Base-by-base conservation (phyloP, 345 rosid species). In the Xanthoceras sorbifolium region DNA sequence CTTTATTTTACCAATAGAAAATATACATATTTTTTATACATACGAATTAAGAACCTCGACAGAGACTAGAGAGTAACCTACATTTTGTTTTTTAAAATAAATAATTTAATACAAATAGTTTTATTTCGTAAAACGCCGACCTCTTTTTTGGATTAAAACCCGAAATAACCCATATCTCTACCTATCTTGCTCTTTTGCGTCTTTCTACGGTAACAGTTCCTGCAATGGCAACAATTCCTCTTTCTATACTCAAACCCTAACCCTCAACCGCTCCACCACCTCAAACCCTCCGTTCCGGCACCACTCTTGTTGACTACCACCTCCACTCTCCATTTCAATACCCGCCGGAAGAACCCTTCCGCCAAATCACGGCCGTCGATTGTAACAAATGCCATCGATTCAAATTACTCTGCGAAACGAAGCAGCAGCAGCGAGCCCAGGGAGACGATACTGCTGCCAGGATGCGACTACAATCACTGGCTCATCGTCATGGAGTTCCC, bases 401-500 rank as follows among this genome's bases (percentile, higher is more conserved):
- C 46, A 42, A 86, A 88, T 65, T 91, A 85, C 79, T 93, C 97
- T n/a, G 62, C 94, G 8, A 90, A 62, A 75, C 79, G 94, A 59
- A 88, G 93, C 81, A 89, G 91, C 87, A 81, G 87, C 71, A 87
- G 77, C 48, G 98, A 94, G 78, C 88, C 87, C 62, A 88, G 97
- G 64, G 97, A 94, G 87, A 91, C 98, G 44, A 94, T 94, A 67
- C 90, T 94, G 97, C 87, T 94, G 1, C 98, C 98, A 6, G 97
- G 98, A 0, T 94, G 98, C 76, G 98, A 93, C 78, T 94, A 91
- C 82, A 93, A 95, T 46, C 99, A 95, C 77, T 95, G 98, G 99
- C 90, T 95, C 55, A 95, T 95, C 31, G 99, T 95, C 15, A 95
- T 95, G 99, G 98, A 93, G 75, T 95, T 95, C 77, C 99, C 99